These are phyloP conservation scores for Elsinoe arachidis DNA, from an alignment of 2,329 filamentous ascomycete species.

Conservation along the genomic window DNA sequence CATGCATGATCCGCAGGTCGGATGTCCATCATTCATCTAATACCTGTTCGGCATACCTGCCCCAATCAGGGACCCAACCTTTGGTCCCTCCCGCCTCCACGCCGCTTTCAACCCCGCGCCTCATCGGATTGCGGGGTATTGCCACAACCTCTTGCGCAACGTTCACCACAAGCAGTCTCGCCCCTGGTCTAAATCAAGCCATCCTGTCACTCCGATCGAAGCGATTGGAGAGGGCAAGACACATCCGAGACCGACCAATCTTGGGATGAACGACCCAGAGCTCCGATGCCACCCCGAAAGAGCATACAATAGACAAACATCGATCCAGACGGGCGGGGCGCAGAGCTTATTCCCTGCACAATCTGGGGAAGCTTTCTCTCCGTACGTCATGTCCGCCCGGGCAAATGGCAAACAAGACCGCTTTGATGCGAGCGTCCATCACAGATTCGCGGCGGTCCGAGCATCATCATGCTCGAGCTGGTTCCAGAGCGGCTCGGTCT, in stretches of 20 bases:
- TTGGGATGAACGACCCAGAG: background rate
- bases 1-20: background rate
- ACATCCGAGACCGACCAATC: background rate
- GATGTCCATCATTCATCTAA: background rate
- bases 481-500: slow-evolving; percentile 1
- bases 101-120: slow-evolving; percentile 6
- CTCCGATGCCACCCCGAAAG: background rate
- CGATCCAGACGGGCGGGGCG: background rate
- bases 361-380: background rate
- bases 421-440: too few species aligned
- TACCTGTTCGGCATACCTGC: slow-evolving; percentile 1
- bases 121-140: slow-evolving; percentile 4
- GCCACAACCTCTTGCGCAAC: slow-evolving; percentile 1
- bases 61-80: too few species aligned
- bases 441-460: background rate
- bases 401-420: slow-evolving; percentile 6
- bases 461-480: background rate
- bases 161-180: background rate
- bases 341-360: slow-evolving; percentile 1
- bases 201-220: background rate
- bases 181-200: background rate
- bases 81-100: slow-evolving; percentile 3
- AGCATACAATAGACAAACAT: background rate
- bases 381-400: slow-evolving; percentile 2
- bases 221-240: background rate